Conservation (phyloP, 2,329 filamentous ascomycete genomes). For the Tolypocladium inflatum region DNA sequence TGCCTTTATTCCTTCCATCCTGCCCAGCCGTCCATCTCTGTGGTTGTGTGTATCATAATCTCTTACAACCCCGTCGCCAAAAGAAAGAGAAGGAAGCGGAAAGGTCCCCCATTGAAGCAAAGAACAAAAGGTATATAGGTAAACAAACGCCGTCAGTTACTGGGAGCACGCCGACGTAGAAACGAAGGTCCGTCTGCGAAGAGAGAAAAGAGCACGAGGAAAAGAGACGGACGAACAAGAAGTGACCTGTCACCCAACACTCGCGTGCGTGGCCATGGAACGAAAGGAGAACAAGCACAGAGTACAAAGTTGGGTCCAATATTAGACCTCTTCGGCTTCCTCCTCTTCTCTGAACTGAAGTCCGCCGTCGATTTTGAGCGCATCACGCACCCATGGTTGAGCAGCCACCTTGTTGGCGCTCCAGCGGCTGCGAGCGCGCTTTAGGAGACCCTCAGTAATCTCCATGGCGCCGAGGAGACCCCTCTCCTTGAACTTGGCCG, state of each 20-base stretch:
- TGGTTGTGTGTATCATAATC: neutral
- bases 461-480: slow-evolving; percentile 67
- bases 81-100: neutral
- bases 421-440: slow-evolving; percentile 72
- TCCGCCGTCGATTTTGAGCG: slow-evolving; percentile 58
- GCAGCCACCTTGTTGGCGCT: slow-evolving; percentile 62
- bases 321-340: slow-evolving; percentile 42
- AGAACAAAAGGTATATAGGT: neutral
- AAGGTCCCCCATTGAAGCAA: neutral
- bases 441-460: slow-evolving; percentile 76
- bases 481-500: slow-evolving; percentile 49
- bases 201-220: neutral
- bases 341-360: slow-evolving; percentile 50
- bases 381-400: slow-evolving; percentile 66
- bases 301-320: slow-evolving; percentile 2
- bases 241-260: too few relatives aligned
- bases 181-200: neutral
- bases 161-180: neutral
- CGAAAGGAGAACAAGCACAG: neutral
- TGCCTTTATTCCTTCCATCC: neutral
- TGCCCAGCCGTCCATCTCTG: neutral
- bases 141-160: neutral
- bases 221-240: neutral
- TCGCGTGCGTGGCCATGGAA: neutral
- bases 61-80: neutral